Evolutionary conservation across 768 basidiomycete genomes (phyloP).

Genomic region (Cystofilobasidium macerans): DNA sequence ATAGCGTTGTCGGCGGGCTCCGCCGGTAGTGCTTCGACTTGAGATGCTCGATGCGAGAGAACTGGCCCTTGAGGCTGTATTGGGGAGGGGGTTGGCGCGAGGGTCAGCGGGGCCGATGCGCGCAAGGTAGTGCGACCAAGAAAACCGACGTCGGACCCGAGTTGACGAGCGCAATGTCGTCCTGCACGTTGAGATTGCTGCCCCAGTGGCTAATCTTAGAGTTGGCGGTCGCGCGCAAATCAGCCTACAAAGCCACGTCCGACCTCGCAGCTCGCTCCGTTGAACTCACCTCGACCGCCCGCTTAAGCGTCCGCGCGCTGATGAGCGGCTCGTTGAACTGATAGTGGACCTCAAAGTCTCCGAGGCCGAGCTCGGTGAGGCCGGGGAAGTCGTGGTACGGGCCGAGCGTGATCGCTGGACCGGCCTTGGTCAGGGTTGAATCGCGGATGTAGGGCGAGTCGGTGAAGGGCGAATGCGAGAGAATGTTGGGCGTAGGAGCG

Average conservation of each 20-base stretch:
- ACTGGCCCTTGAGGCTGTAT: conserved; percentile 79
- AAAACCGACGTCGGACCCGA: conserved; percentile 71
- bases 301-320: conserved; percentile 58
- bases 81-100: not conserved
- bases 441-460: conserved; percentile 45
- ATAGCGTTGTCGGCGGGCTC: conserved; percentile 49
- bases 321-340: conserved; percentile 68
- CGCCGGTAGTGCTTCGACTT: conserved; percentile 58
- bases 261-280: no score
- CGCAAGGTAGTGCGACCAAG: not conserved
- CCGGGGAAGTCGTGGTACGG: conserved; percentile 67
- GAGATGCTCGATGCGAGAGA: conserved; percentile 83
- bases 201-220: conserved; percentile 79
- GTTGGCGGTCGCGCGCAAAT: no score
- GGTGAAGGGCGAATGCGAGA: conserved; percentile 49
- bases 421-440: conserved; percentile 58
- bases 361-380: conserved; percentile 48
- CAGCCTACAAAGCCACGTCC: no score
- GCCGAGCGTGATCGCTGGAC: conserved; percentile 74
- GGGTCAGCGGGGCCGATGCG: not conserved
- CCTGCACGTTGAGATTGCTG: conserved; percentile 82
- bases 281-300: conserved; percentile 55
- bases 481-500: conserved; percentile 57
- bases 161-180: conserved; percentile 74
- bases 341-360: conserved; percentile 62